Evolutionary conservation across 2,329 filamentous ascomycete species (phyloP), one percentile per base, ranked within the genome.

Genomic region (Fusarium sp.): DNA sequence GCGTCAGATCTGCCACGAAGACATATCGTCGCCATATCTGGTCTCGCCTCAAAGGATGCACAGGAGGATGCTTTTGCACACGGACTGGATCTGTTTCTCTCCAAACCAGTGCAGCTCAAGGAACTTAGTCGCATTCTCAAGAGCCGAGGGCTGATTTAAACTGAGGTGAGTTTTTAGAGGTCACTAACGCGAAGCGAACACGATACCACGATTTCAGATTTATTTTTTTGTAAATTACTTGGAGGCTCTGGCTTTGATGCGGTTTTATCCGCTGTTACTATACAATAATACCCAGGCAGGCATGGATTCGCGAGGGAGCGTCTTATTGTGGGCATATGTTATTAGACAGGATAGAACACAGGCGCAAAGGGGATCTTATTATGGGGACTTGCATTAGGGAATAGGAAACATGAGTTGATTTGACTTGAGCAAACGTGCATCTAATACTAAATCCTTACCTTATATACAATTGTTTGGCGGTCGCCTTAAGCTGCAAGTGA

Each of bases 11-110:
- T 67, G 20, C 49, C 78, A 1, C 82, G 83, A 1, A 82, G 82
- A 2, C 80, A 81, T 2, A 83, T 89, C 14, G 84, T 89, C 33
- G 87, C 86, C 0, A 78, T 89, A 2, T 87, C 87, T 0, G 87
- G 87, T 0, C 78, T 88, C 3, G 86, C 85, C 0, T 86, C 85
- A 15, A 79, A 81, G 3, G 81, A 82, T 23, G 84, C 85, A 1
- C 84, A 87, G 62, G 81, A 86, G 50, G 87, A 89, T 50, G 87
- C 87, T 0, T 84, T 86, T 58, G 83, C 82, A 2, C 85, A 82
- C 46, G 87, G 87, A 2, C 81, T 89, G n/a, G 86, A 89, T 71
- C 63, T 88, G 8, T 88, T 88, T 67, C 73, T 89, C 41, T 87
- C 87, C 35, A 88, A 88, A 70, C 87, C 87, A 1, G 85, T 89